These are phyloP conservation scores for Boletus fagicola DNA, from an alignment of 768 basidiomycete genomes.

Conservation along the genomic window DNA sequence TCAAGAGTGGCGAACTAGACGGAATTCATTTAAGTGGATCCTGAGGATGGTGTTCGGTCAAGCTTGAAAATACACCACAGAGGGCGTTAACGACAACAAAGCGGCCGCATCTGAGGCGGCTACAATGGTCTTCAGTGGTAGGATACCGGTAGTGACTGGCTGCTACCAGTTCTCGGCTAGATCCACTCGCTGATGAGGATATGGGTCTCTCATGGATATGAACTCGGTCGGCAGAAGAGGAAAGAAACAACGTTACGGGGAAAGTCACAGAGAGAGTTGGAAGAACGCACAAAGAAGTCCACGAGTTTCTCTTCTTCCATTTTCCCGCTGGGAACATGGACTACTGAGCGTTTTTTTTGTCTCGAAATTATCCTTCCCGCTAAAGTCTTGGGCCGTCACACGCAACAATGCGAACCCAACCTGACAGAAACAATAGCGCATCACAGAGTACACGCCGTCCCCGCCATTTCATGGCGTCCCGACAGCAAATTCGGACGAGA, in stretches of 20 bases:
- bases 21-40: not conserved
- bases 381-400: not conserved
- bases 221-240: too few relatives aligned
- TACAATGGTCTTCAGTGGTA: too few relatives aligned
- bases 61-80: not conserved
- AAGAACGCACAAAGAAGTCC: not conserved
- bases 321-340: not conserved
- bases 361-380: not conserved
- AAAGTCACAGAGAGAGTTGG: not conserved
- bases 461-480: not conserved
- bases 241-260: not conserved
- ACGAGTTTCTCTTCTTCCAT: not conserved
- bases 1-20: not conserved
- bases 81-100: not conserved
- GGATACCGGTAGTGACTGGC: too few relatives aligned
- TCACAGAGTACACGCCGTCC: not conserved
- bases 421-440: not conserved
- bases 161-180: too few relatives aligned
- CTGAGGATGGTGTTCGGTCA: not conserved
- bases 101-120: not conserved
- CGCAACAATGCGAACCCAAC: not conserved
- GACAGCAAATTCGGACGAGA: not conserved
- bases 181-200: too few relatives aligned
- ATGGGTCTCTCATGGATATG: not conserved
- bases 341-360: not conserved